Base-by-base conservation (phyloP, 495 filamentous ascomycete genomes). In the Annulohypoxylon nitens region DNA sequence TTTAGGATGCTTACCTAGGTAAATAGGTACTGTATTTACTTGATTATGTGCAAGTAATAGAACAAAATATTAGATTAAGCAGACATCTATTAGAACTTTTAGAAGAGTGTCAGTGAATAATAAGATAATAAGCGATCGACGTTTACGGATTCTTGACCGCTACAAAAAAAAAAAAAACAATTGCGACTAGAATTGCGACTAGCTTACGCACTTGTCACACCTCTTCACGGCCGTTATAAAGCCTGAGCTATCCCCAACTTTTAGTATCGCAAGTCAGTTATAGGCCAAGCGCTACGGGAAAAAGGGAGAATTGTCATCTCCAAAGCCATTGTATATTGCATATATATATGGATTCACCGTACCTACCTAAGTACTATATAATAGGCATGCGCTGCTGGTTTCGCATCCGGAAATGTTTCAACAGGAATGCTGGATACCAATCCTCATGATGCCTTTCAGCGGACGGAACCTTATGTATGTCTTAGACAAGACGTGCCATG, bases 401-500 rank as follows among this genome's bases (percentile, higher is more conserved):
- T 69, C 45, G 66, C 66, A 48, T 69, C 6, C 48, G 59, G 66
- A 63, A 39, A 9, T 61, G 36, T n/a, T 57, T 20, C 12, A 50
- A 62, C 48, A 62, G 48, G 66, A 69, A 69, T 69, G 66, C 30
- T 62, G 8, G 14, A 1, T 55, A 3, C 55, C 39, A 11, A 62
- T 30, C 47, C 59, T 26, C 39, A 53, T 36, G 48, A 69, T 57
- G 25, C 36, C 47, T 69, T 48, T 12, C 20, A 47, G 6, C 9
- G 25, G 26, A 20, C 39, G 47, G 43, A 20, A 26, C 66, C 25
- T 23, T 45, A 68, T 53, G 65, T 37, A 50, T 69, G 66, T 69
- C 66, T 69, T 63, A 69, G 48, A 62, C 66, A 62, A 41, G 23
- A 61, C 20, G 58, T 61, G 48, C 58, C 66, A 69, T 69, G 66